Conservation (phyloP, 345 rosid genomes). For the Bruguiera gymnorhiza region DNA sequence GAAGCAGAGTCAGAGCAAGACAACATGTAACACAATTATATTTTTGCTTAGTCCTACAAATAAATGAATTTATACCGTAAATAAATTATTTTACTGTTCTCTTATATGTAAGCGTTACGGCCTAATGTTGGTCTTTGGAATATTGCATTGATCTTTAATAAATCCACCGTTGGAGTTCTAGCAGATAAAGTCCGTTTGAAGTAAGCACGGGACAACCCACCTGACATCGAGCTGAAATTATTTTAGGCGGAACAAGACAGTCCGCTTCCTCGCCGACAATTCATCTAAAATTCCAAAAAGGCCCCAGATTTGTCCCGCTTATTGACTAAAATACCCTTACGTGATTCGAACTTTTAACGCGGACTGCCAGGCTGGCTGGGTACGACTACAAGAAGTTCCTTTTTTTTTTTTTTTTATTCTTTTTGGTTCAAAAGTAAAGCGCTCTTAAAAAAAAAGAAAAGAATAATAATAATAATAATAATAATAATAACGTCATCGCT, state of each 20-base stretch:
- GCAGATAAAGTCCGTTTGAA: neutral
- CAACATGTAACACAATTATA: too few relatives aligned
- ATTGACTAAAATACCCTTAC: conserved; percentile 12
- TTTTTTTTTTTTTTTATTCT: too few relatives aligned
- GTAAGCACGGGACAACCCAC: conserved; percentile 36
- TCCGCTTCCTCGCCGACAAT: conserved; percentile 37
- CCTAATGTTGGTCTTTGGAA: too few relatives aligned
- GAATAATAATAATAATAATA: neutral
- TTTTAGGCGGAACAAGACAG: neutral
- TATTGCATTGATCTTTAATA: too few relatives aligned
- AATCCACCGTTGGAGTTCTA: too few relatives aligned
- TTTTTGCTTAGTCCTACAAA: too few relatives aligned
- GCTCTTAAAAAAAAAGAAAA: neutral
- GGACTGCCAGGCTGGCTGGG: conserved; percentile 1
- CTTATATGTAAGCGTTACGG: too few relatives aligned
- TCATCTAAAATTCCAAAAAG: neutral
- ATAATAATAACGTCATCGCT: conserved; percentile 14
- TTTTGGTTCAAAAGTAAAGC: neutral
- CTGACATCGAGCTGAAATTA: conserved; percentile 34
- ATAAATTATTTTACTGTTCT: too few relatives aligned
- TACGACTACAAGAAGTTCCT: too few relatives aligned
- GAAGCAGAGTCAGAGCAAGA: neutral
- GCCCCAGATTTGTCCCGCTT: neutral
- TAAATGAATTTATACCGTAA: too few relatives aligned
- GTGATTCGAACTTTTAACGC: neutral